Conservation (phyloP, 1,139 yeast species). For the Yamadazyma atlantica region DNA sequence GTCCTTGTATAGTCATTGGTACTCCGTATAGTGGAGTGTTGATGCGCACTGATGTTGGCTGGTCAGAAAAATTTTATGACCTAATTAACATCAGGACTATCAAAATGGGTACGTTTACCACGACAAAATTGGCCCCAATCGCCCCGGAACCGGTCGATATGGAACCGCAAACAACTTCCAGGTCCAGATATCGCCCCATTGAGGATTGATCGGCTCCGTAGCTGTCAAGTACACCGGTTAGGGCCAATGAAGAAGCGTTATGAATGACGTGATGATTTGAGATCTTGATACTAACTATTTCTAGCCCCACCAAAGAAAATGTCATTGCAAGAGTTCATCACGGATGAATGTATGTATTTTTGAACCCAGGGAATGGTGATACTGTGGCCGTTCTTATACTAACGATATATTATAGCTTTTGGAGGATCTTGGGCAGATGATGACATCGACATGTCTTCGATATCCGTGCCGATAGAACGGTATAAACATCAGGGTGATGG, state of each 20-base stretch:
- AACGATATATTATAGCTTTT: slow-evolving; percentile 30
- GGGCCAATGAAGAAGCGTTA: too few relatives aligned
- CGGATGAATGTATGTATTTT: slow-evolving; percentile 48
- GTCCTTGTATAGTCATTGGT: too few relatives aligned
- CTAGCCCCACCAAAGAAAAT: slow-evolving; percentile 45
- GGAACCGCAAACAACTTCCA: too few relatives aligned
- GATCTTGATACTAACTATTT: slow-evolving; percentile 10
- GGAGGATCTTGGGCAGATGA: slow-evolving; percentile 80
- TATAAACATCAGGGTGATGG: slow-evolving; percentile 18
- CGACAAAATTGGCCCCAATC: too few relatives aligned
- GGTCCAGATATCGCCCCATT: too few relatives aligned
- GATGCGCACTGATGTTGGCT: background rate
- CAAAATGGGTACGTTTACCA: slow-evolving; percentile 3
- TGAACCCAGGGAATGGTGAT: too few relatives aligned
- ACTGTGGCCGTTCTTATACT: slow-evolving; percentile 13
- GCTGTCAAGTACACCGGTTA: too few relatives aligned
- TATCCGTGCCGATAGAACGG: slow-evolving; percentile 54
- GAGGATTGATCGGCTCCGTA: background rate
- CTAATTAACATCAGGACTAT: background rate
- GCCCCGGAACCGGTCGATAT: too few relatives aligned
- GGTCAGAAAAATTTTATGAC: background rate
- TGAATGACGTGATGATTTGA: background rate
- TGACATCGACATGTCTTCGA: slow-evolving; percentile 67
- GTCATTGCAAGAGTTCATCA: slow-evolving; percentile 53
- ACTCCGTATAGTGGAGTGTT: too few relatives aligned